Conservation (phyloP, 257 asterid species). For the Plantago ovata region DNA sequence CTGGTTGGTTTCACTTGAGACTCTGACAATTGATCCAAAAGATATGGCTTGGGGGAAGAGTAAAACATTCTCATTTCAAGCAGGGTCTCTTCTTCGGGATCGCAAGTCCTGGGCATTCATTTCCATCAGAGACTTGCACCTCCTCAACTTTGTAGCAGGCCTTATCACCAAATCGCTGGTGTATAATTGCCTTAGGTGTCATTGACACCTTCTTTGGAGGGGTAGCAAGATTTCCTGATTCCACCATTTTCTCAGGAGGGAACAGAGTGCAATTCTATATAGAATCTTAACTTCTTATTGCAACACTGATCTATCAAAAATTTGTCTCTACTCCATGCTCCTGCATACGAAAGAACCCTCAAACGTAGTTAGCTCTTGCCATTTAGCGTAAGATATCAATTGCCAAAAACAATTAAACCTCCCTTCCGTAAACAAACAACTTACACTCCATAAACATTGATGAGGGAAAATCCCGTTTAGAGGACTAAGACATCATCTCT, state of each 20-base stretch:
- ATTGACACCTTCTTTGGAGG: constrained; percentile 44
- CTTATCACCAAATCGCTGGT: constrained; percentile 65
- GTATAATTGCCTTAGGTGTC: constrained; percentile 80
- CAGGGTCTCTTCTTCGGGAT: background rate
- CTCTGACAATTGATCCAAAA: constrained; percentile 27
- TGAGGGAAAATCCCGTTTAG: no score
- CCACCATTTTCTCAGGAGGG: constrained; percentile 25
- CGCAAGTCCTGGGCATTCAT: constrained; percentile 18
- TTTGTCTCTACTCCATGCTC: no score
- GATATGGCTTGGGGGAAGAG: constrained; percentile 42
- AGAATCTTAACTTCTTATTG: no score
- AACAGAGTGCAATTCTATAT: no score
- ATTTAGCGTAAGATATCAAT: no score
- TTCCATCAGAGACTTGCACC: constrained; percentile 47
- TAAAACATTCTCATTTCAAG: constrained; percentile 69
- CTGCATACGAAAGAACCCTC: no score
- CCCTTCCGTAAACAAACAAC: no score
- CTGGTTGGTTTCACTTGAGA: constrained; percentile 27
- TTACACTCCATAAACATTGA: no score
- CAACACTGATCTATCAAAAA: no score
- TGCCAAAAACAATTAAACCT: no score
- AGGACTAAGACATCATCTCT: no score
- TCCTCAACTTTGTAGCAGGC: constrained; percentile 81
- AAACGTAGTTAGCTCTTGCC: no score
- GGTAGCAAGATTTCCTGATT: constrained; percentile 27